These are phyloP conservation scores for Vitis cinerea DNA, from an alignment of 164 flowering plant species.

Conservation along the genomic window DNA sequence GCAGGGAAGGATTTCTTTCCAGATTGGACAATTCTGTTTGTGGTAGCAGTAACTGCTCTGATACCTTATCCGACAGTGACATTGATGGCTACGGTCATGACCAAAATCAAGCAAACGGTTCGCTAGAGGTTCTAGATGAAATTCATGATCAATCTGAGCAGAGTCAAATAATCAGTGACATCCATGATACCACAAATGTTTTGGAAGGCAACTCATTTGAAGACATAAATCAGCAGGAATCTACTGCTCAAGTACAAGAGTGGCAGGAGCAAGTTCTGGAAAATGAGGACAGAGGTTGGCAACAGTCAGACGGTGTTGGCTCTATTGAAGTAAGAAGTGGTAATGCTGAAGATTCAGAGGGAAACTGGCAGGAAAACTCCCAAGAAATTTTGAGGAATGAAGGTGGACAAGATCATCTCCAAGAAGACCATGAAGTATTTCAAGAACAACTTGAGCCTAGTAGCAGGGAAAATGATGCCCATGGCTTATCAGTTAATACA, in stretches of 20 bases:
- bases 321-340: conserved; percentile 19
- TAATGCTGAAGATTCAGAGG: conserved; percentile 12
- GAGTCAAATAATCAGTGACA: conserved; percentile 14
- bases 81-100: conserved; percentile 17
- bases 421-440: conserved; percentile 22
- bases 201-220: conserved; percentile 11
- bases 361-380: conserved; percentile 8
- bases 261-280: conserved; percentile 21
- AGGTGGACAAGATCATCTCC: conserved; percentile 11
- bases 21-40: conserved; percentile 35
- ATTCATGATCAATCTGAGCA: conserved; percentile 16
- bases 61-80: conserved; percentile 30
- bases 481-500: background rate
- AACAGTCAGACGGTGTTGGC: conserved; percentile 7
- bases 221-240: conserved; percentile 13
- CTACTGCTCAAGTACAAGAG: conserved; percentile 22
- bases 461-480: conserved; percentile 16
- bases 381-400: conserved; percentile 18
- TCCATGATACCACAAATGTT: conserved; percentile 8
- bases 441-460: conserved; percentile 12
- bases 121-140: conserved; percentile 15
- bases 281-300: conserved; percentile 23
- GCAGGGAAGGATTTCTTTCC: conserved; percentile 61
- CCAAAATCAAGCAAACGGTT: conserved; percentile 24
- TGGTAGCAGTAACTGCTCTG: conserved; percentile 29